A percentile compares a stretch with the other conserved stretches of the same genome.
Conservation (phyloP, 2,329 filamentous ascomycete genomes). For the Knufia petricola region DNA sequence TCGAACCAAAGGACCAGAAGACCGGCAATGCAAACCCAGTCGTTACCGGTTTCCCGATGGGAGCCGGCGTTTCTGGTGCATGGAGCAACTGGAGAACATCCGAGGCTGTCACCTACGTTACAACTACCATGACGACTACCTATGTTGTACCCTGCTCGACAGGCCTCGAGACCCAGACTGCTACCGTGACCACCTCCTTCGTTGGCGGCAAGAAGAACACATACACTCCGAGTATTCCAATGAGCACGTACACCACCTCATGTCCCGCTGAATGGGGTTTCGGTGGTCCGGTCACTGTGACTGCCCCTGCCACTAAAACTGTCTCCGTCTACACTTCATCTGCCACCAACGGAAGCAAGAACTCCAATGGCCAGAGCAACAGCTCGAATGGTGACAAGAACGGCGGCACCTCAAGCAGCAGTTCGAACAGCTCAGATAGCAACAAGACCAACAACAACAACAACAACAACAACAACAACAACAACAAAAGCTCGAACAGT, state of each 20-base stretch:
- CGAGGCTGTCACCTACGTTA: neutral
- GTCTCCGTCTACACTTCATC: neutral
- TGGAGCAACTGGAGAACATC: neutral
- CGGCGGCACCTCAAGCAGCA: too few relatives aligned
- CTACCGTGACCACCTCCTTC: neutral
- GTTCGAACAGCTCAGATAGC: too few relatives aligned
- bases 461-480: too few relatives aligned
- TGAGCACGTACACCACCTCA: conserved; percentile 2
- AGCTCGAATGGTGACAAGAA: too few relatives aligned
- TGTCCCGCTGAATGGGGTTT: conserved; percentile 7
- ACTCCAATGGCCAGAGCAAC: too few relatives aligned
- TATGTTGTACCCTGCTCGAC: conserved; percentile 6
- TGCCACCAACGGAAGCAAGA: too few relatives aligned
- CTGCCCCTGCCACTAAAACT: neutral
- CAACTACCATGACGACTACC: conserved; percentile 2
- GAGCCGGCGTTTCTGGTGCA: neutral
- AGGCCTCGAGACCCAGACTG: neutral
- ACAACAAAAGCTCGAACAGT: too few relatives aligned
- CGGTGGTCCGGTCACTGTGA: conserved; percentile 1
- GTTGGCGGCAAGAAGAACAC: neutral
- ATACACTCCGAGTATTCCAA: neutral
- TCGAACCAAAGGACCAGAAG: too few relatives aligned
- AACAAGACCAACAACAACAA: too few relatives aligned
- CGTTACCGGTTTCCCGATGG: too few relatives aligned
- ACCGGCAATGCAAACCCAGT: too few relatives aligned